Evolutionary conservation across 1,284 basidiomycete genomes (phyloP).

Genomic region (Ceratobasidium theobromae): DNA sequence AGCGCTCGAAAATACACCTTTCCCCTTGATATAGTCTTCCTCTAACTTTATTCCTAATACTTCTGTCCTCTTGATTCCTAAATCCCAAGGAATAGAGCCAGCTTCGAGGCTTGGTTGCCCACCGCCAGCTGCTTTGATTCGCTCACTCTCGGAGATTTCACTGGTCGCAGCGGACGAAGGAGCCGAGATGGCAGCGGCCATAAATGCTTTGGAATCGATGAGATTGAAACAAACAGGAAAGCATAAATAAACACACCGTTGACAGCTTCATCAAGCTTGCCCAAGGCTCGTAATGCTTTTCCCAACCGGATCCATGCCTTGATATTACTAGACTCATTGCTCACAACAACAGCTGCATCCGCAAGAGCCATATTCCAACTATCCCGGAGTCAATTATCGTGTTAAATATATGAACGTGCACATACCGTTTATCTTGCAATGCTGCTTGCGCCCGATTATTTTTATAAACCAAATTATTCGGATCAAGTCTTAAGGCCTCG

Average conservation of each 20-base stretch:
- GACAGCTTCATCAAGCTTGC: conserved; percentile 10
- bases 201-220: not conserved
- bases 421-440: conserved; percentile 17
- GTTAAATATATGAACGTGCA: not conserved
- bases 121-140: not conserved
- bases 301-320: conserved; percentile 26
- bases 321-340: conserved; percentile 18
- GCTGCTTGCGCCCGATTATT: conserved; percentile 24
- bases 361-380: conserved; percentile 18
- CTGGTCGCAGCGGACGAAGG: conserved; percentile 5
- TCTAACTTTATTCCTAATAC: conserved; percentile 6
- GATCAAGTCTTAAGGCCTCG: conserved; percentile 9
- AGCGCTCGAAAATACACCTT: conserved; percentile 3
- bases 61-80: conserved; percentile 17
- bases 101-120: not conserved
- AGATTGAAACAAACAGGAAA: not conserved
- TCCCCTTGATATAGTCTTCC: conserved; percentile 8
- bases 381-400: not conserved
- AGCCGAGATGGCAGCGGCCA: conserved; percentile 2
- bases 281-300: conserved; percentile 4
- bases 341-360: conserved; percentile 13
- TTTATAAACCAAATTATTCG: conserved; percentile 4
- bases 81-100: not conserved
- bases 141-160: conserved; percentile 13
- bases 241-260: not conserved